Percentiles rank a stretch among this genome's conserved stretches.
phyloP scores from a whole-genome alignment of 352 stramenopile genomes.

The Pythium rishiriense region DNA sequence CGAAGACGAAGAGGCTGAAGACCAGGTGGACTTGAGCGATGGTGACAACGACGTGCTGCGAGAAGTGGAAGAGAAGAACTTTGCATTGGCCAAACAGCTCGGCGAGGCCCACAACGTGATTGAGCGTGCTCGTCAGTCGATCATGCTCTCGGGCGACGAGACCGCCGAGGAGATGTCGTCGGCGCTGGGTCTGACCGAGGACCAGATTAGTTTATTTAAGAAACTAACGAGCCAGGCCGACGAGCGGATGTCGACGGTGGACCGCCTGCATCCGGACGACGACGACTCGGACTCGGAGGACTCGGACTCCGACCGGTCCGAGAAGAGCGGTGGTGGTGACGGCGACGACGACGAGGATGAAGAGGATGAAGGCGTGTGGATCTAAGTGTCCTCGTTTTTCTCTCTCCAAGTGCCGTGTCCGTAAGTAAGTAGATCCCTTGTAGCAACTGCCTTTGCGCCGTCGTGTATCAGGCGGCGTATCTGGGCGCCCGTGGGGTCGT shows the following conservation, averaged over 20 bases:
- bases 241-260: constrained; percentile 84
- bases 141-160: constrained; percentile 82
- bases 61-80: constrained; percentile 84
- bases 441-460: background rate
- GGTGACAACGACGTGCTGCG: constrained; percentile 67
- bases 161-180: constrained; percentile 53
- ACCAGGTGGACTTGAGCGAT: constrained; percentile 73
- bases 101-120: constrained; percentile 84
- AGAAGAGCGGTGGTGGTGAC: constrained; percentile 23
- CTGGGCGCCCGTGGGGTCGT: too few species aligned
- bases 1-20: constrained; percentile 78
- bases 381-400: constrained; percentile 46
- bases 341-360: constrained; percentile 19
- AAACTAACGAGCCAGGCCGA: constrained; percentile 88
- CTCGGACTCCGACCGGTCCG: constrained; percentile 49
- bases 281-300: constrained; percentile 12
- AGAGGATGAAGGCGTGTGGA: constrained; percentile 75
- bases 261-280: constrained; percentile 69
- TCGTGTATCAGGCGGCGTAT: background rate
- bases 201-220: constrained; percentile 92
- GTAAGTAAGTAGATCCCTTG: constrained; percentile 14
- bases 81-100: constrained; percentile 79
- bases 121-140: constrained; percentile 82
- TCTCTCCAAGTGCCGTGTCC: constrained; percentile 3
- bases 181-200: constrained; percentile 63